Percentiles rank a stretch among this genome's conserved stretches.
phyloP scores from a whole-genome alignment of 139 green algal species.

The Chlamydomonas urium region DNA sequence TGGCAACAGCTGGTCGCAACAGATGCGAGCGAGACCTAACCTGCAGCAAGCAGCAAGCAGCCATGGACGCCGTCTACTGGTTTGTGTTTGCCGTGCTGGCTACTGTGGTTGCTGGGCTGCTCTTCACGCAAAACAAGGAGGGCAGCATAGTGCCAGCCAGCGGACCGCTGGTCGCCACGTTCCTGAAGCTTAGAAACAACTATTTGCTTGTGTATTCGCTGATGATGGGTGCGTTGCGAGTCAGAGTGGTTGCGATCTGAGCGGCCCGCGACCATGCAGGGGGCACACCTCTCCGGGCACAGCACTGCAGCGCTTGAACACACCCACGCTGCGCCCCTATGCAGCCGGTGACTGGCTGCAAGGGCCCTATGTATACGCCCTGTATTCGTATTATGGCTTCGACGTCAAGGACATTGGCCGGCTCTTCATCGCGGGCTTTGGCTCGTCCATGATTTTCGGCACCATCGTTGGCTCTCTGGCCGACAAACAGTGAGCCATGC shows the following conservation, averaged over 20 bases:
- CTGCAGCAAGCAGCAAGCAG: too few relatives aligned
- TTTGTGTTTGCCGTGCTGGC: slow-evolving; percentile 19
- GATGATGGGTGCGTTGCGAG: slow-evolving; percentile 86
- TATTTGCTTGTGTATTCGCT: slow-evolving; percentile 93
- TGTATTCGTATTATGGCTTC: slow-evolving; percentile 96
- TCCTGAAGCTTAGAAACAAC: slow-evolving; percentile 69
- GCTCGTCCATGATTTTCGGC: slow-evolving; percentile 93
- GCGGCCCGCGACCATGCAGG: not conserved
- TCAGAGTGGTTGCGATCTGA: not conserved
- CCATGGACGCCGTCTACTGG: slow-evolving; percentile 39
- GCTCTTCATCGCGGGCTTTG: slow-evolving; percentile 98
- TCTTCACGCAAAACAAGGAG: slow-evolving; percentile 18
- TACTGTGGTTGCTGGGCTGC: slow-evolving; percentile 6
- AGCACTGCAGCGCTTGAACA: not conserved
- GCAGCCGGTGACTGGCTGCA: slow-evolving; percentile 97
- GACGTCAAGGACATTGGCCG: slow-evolving; percentile 80
- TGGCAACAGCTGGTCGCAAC: too few relatives aligned
- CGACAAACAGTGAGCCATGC: slow-evolving; percentile 74
- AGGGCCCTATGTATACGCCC: slow-evolving; percentile 95
- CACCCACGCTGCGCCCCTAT: not conserved
- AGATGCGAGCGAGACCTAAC: too few relatives aligned
- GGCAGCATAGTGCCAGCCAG: slow-evolving; percentile 15
- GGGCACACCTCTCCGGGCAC: not conserved
- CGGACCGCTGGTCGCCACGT: slow-evolving; percentile 18
- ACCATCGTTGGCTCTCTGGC: slow-evolving; percentile 91